Base-by-base conservation (phyloP, 805 yeast genomes). In the Saccharomyces cerevisiae region DNA sequence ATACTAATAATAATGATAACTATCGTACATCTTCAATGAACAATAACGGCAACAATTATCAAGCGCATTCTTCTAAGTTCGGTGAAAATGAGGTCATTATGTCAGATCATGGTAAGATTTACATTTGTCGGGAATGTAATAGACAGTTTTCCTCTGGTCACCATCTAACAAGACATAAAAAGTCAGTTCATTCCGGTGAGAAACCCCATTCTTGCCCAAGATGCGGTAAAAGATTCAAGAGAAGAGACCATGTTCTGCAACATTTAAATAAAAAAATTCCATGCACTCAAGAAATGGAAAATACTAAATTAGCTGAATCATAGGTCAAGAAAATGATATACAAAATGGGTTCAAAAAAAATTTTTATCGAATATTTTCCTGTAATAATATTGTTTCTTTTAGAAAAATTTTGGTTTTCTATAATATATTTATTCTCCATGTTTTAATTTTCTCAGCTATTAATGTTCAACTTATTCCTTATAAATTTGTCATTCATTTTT, bases 211-310 rank as follows among this genome's bases (percentile, higher is more conserved):
- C 72, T 1, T 70, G 73, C 57, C 71, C 73, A 10, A 66, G 69
- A 48, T 70, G 73, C 58, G 73, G 72, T 14, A 70, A 70, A 50
- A 63, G 65, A 48, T 70, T 70, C 47, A 70, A 70, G 52, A 69
- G 73, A 60, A 61, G 73, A 49, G 73, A 70, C 55, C 73, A 70
- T 63, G 73, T 70, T 4, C 55, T 70, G 48, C 73, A 70, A 48
- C 73, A 70, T 59, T 57, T 70, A 31, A 69, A 70, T 52, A 70
- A 70, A 49, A 70, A 70, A 51, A 67, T 70, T 17, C 72, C 73
- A 8, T 70, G 73, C 53, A 51, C 59, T 13, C 58, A 60, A 49
- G 63, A 57, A 41, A 36, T 36, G 24, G 43, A 36, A 36, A 36
- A 36, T 36, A 13, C 43, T 36, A 36, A 36, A 36, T 2, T 36